A percentile compares a stretch with the other conserved stretches of the same genome.
Conservation (phyloP, 345 rosid genomes). For the Noccaea caerulescens region DNA sequence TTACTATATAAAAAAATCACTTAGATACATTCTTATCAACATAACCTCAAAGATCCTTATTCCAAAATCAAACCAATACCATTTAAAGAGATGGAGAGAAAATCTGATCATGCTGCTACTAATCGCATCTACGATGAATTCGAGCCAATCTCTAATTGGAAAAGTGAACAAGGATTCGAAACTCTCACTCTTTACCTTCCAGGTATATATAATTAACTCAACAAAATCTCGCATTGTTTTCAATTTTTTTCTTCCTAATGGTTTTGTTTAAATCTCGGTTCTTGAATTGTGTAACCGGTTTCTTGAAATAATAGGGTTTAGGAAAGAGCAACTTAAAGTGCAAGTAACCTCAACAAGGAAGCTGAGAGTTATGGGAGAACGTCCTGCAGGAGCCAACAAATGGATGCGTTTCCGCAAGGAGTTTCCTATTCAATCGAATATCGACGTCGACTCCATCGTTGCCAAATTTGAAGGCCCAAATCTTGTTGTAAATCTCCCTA, state of each 20-base stretch:
- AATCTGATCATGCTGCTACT: conserved; percentile 16
- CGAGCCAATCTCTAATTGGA: conserved; percentile 47
- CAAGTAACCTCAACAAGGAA: conserved; percentile 46
- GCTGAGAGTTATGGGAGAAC: conserved; percentile 46
- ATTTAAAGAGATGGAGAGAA: conserved; percentile 33
- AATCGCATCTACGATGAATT: conserved; percentile 44
- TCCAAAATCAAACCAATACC: conserved; percentile 14
- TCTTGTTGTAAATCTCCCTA: conserved; percentile 45
- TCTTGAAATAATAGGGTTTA: conserved; percentile 43
- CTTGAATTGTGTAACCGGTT: conserved; percentile 12
- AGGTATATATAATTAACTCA: conserved; percentile 35
- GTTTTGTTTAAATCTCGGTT: background rate
- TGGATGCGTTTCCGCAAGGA: conserved; percentile 45
- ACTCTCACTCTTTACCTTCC: conserved; percentile 44
- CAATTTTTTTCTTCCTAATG: too few species aligned
- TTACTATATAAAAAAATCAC: conserved; percentile 28
- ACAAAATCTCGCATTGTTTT: background rate
- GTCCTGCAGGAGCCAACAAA: conserved; percentile 43
- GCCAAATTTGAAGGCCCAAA: conserved; percentile 48
- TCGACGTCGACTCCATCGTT: conserved; percentile 26
- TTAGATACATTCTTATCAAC: conserved; percentile 25
- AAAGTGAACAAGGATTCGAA: conserved; percentile 38
- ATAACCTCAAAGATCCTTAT: conserved; percentile 20
- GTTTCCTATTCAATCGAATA: conserved; percentile 37
- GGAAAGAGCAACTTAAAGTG: conserved; percentile 49